Evolutionary conservation across 2,329 filamentous ascomycete genomes (phyloP).

Genomic region (Alternaria brassicae): DNA sequence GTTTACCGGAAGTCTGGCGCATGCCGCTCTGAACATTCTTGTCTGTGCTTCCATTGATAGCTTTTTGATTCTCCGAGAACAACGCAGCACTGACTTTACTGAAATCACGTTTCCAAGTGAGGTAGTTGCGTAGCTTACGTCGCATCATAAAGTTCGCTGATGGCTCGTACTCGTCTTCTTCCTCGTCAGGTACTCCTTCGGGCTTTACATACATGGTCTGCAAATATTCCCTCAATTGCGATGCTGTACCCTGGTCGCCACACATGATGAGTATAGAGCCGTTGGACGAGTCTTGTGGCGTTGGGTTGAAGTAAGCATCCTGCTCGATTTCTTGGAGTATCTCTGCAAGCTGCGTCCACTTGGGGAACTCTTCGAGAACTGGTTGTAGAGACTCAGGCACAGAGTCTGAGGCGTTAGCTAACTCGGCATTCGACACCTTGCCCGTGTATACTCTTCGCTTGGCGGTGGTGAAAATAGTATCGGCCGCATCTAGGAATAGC

Average conservation of each 20-base stretch:
- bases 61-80: conserved; percentile 80
- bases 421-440: conserved; percentile 66
- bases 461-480: conserved; percentile 91
- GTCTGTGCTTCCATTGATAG: conserved; percentile 71
- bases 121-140: conserved; percentile 81
- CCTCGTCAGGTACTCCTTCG: conserved; percentile 51
- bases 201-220: conserved; percentile 84
- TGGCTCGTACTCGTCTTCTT: conserved; percentile 63
- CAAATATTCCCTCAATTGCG: conserved; percentile 88
- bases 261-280: conserved; percentile 97
- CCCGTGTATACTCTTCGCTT: conserved; percentile 86
- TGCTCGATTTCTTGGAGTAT: conserved; percentile 92
- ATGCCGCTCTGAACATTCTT: conserved; percentile 56
- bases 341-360: conserved; percentile 89
- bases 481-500: conserved; percentile 93
- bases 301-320: conserved; percentile 84
- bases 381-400: conserved; percentile 72
- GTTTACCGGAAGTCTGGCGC: conserved; percentile 62
- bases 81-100: conserved; percentile 80
- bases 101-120: conserved; percentile 90
- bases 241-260: conserved; percentile 81
- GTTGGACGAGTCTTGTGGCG: conserved; percentile 80
- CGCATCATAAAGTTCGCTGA: conserved; percentile 91
- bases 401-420: conserved; percentile 55
- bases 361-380: conserved; percentile 91